Base-by-base conservation (phyloP, 768 basidiomycete species). In the Suillus variegatus region DNA sequence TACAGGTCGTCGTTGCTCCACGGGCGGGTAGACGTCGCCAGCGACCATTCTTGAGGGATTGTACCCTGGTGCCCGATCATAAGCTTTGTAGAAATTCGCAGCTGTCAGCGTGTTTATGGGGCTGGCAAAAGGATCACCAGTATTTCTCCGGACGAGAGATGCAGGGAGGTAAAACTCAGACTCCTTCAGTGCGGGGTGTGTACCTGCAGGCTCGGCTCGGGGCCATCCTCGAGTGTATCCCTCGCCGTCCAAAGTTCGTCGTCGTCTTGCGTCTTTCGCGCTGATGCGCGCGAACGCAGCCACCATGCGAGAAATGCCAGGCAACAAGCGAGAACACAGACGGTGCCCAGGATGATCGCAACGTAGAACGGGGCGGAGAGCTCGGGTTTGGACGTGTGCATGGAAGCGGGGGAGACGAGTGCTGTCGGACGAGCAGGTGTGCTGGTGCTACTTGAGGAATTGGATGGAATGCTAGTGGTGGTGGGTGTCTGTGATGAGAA, bases 281-380 rank as follows among this genome's bases (percentile, higher is more conserved):
- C 74, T 58, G 77, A 78, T 58, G 75, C 64, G 61, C 81, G 78
- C 9, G 80, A 69, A 44, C 85, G 81, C 64, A 87, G 71, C 66
- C 77, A 79, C 81, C 82, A 86, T 0, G 84, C 82, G 40, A 85
- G 70, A n/a, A 86, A 67, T 46, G 84, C 81, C 18, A 81, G 72
- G 41, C 86, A 51, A 61, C 80, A 78, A 7, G 83, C 82, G 58
- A 85, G 66, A 41, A 80, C 77, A 20, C 80, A 77, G 65, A 88
- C 78, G 0, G 75, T 74, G 40, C 82, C 86, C 4, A 87, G 75
- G n/a, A 79, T 76, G 61, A 88, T 79, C 32, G 78, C 84, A 5
- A 85, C 69, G 67, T 87, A 87, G 69, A 85, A 81, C 44, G 82
- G 80, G 1, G 82, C 73, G 3, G 76, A 64, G 18, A 60, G 25